A percentile compares a stretch with the other conserved stretches of the same genome.
Evolutionary conservation across 179 eudicot genomes (phyloP).

Genomic region (Heliamphora pulchella): DNA sequence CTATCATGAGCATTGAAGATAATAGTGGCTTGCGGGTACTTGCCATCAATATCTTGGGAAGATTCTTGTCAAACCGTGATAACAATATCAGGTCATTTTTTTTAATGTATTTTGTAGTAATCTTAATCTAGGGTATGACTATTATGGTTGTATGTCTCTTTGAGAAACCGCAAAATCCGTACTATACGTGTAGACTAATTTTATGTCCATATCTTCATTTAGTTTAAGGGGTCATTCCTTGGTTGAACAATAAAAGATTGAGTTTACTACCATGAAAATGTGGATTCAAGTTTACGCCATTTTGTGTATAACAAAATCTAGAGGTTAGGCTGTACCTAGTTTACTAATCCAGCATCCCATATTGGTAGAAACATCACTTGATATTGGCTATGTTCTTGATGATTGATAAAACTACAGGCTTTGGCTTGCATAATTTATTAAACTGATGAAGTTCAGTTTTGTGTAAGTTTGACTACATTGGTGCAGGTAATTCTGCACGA

Average conservation of each 20-base stretch:
- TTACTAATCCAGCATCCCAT: neutral
- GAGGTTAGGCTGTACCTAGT: neutral
- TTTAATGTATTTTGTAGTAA: neutral
- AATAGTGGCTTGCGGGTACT: constrained; percentile 92
- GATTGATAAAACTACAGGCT: neutral
- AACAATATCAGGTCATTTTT: constrained; percentile 77
- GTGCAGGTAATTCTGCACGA: neutral
- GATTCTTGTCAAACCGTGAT: constrained; percentile 93
- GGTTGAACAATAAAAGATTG: neutral
- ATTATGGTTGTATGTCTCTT: neutral
- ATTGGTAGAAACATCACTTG: neutral
- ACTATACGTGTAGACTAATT: neutral
- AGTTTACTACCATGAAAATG: neutral
- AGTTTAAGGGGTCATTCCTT: neutral
- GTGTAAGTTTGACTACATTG: neutral
- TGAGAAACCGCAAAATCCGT: constrained; percentile 9
- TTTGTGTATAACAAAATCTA: neutral
- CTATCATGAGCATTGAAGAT: constrained; percentile 93
- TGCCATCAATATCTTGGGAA: constrained; percentile 93
- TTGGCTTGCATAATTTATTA: neutral
- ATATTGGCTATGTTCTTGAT: neutral
- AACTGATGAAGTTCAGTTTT: neutral
- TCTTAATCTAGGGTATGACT: constrained; percentile 3
- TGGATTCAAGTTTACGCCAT: neutral
- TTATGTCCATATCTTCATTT: neutral